phyloP scores from a whole-genome alignment of 2,329 filamentous ascomycete species.

The Aspergillus neotritici region DNA sequence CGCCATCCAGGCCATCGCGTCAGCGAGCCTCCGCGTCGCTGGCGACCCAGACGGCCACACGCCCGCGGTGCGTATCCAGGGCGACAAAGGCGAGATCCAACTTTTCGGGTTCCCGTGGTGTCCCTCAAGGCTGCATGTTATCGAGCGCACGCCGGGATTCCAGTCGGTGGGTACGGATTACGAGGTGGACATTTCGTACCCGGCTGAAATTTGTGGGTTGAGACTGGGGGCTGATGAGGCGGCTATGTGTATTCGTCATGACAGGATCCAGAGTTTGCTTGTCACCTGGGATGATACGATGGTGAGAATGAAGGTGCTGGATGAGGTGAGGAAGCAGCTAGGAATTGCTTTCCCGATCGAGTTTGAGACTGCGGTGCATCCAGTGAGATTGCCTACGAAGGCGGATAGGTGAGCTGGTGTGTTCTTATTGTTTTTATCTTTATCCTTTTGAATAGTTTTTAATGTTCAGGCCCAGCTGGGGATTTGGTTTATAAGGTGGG shows the following conservation, averaged over 20 bases:
- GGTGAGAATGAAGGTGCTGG: conserved; percentile 68
- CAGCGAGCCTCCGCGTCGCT: conserved; percentile 1
- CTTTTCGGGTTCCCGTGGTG: conserved; percentile 1
- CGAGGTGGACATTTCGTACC: background rate
- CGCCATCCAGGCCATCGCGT: background rate
- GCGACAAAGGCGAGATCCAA: conserved; percentile 3
- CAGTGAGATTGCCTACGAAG: background rate
- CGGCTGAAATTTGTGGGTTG: conserved; percentile 55
- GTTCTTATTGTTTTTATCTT: no score
- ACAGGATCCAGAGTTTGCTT: conserved; percentile 61
- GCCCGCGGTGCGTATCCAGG: background rate
- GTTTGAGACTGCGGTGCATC: conserved; percentile 4
- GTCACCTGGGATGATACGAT: conserved; percentile 66
- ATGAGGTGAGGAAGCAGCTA: conserved; percentile 55
- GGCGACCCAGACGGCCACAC: background rate
- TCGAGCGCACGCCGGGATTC: background rate
- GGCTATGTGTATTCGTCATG: conserved; percentile 62
- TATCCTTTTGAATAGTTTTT: no score
- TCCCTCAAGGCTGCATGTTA: background rate
- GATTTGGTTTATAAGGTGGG: no score
- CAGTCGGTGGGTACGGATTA: background rate
- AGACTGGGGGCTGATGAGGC: conserved; percentile 74
- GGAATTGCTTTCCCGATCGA: conserved; percentile 51
- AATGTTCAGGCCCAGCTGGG: no score
- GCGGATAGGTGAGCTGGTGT: no score